Conservation (phyloP, 306 rosid species). For the Malus orientalis region DNA sequence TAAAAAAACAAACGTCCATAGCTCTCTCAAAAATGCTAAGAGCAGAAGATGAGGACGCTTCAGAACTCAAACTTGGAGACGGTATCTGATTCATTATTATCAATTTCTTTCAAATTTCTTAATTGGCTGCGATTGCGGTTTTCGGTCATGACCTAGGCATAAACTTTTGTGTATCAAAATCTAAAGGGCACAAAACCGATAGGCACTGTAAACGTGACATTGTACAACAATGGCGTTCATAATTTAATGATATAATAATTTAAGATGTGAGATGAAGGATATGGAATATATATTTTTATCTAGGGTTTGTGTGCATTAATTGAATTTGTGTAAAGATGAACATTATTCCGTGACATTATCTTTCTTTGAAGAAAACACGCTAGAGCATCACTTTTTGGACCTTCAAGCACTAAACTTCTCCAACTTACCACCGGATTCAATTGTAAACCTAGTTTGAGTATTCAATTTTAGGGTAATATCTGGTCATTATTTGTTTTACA, state of each 20-base stretch:
- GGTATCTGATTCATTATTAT: constrained; percentile 1
- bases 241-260: too few species aligned
- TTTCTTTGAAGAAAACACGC: too few species aligned
- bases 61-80: constrained; percentile 25
- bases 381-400: too few species aligned
- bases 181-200: not conserved
- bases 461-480: not conserved
- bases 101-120: not conserved
- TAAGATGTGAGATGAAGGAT: not conserved
- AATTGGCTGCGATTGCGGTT: not conserved
- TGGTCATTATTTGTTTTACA: not conserved
- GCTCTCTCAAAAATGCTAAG: not conserved
- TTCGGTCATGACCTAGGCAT: not conserved
- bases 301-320: not conserved
- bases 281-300: too few species aligned
- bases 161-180: not conserved
- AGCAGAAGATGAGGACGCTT: constrained; percentile 21
- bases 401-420: too few species aligned
- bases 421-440: not conserved
- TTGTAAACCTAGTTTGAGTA: not conserved
- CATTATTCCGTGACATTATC: not conserved
- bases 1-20: not conserved
- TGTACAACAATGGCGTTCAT: not conserved
- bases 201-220: not conserved
- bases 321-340: not conserved